These are phyloP conservation scores for Daldinia concentrica DNA, from an alignment of 495 filamentous ascomycete genomes.

Conservation along the genomic window DNA sequence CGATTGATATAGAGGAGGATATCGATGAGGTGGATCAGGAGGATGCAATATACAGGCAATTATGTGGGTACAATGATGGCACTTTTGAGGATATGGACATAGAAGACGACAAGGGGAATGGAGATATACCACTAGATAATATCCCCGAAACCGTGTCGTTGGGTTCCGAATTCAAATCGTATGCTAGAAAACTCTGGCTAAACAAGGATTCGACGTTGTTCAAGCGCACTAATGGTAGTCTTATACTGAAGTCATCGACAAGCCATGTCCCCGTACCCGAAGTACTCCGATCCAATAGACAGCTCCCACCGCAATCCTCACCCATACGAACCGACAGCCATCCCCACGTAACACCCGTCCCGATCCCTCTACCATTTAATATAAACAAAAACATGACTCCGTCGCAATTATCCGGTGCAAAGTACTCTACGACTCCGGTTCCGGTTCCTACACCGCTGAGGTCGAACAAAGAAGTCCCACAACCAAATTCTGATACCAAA, in stretches of 20 bases:
- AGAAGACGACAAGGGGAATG: slow-evolving; percentile 4
- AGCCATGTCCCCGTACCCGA: slow-evolving; percentile 31
- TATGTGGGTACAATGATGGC: slow-evolving; percentile 21
- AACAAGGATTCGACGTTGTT: slow-evolving; percentile 32
- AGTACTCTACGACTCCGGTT: slow-evolving; percentile 4
- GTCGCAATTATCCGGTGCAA: neutral
- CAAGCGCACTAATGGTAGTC: slow-evolving; percentile 30
- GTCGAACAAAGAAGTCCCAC: slow-evolving; percentile 3
- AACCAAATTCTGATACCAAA: slow-evolving; percentile 3
- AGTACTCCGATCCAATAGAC: slow-evolving; percentile 26
- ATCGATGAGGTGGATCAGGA: slow-evolving; percentile 31
- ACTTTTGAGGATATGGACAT: slow-evolving; percentile 14
- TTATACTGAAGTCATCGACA: slow-evolving; percentile 30
- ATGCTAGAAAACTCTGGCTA: slow-evolving; percentile 28
- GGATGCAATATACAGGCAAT: slow-evolving; percentile 37
- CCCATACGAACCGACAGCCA: neutral
- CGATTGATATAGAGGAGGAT: slow-evolving; percentile 39
- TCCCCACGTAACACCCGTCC: slow-evolving; percentile 25
- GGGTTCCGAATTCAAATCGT: slow-evolving; percentile 24
- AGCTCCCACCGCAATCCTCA: slow-evolving; percentile 12
- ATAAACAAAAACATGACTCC: neutral
- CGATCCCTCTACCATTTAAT: slow-evolving; percentile 22
- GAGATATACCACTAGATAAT: slow-evolving; percentile 16
- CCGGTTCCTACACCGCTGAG: slow-evolving; percentile 12
- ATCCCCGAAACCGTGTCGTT: slow-evolving; percentile 22